These are phyloP conservation scores for Geranium rotundifolium DNA, from an alignment of 345 rosid genomes.

Conservation along the genomic window DNA sequence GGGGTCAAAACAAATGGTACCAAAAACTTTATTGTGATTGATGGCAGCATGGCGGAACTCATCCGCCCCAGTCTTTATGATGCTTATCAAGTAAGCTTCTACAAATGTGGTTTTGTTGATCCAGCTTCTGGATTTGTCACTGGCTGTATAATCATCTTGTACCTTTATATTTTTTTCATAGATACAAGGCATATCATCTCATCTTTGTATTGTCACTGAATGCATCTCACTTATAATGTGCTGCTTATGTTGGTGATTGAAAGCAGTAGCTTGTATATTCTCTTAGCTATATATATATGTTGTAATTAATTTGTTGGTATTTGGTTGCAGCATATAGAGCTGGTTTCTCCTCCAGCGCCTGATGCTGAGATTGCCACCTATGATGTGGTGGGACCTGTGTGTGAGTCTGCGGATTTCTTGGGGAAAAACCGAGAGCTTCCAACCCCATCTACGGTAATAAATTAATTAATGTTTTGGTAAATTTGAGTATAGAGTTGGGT, in stretches of 20 bases:
- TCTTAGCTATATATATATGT: too few relatives aligned
- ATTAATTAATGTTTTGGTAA: too few relatives aligned
- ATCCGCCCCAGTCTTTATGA: conserved; percentile 97
- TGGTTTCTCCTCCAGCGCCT: conserved; percentile 67
- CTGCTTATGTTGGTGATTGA: too few relatives aligned
- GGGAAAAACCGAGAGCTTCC: conserved; percentile 94
- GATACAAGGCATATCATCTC: too few relatives aligned
- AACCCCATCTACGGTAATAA: conserved; percentile 60
- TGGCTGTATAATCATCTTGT: too few relatives aligned
- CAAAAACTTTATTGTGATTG: conserved; percentile 79
- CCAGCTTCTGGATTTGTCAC: too few relatives aligned
- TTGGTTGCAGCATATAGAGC: conserved; percentile 75
- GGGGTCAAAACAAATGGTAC: conserved; percentile 97
- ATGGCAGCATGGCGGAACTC: conserved; percentile 98
- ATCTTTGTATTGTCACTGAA: not conserved
- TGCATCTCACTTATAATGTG: not conserved
- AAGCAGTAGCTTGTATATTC: too few relatives aligned
- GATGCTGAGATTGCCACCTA: conserved; percentile 54
- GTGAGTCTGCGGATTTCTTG: conserved; percentile 98
- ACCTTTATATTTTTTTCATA: too few relatives aligned
- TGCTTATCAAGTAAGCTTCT: conserved; percentile 72
- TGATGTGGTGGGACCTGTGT: conserved; percentile 99
- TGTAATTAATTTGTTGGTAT: conserved; percentile 2
- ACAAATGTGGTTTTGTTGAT: not conserved
- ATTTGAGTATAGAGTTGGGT: too few relatives aligned